Base-by-base conservation (phyloP, 352 stramenopile genomes). In the Phytophthora aleatoria region DNA sequence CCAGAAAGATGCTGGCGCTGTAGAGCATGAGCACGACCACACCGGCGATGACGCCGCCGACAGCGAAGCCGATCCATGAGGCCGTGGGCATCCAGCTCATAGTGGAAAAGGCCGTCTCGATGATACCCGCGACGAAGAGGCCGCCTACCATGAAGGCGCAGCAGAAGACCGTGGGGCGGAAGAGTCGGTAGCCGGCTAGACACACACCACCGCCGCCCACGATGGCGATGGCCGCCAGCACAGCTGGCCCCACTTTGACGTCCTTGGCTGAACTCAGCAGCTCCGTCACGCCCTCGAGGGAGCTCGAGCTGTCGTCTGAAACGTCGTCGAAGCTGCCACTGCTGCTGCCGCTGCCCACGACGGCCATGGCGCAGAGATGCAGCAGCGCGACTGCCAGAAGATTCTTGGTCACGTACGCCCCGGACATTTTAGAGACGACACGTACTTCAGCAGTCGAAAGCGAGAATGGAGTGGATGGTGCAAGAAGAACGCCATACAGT, bases 81-180 rank as follows among this genome's bases (percentile, higher is more conserved):
- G 79, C 81, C 0, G 75, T 79, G 8, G 70, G 66, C 57, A 86
- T 77, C 77, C 81, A 90, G 20, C 41, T 64, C 63, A 85, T 36
- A 50, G 57, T 69, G 36, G 61, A 50, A 52, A 90, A 90, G 13
- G 77, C 69, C 3, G 62, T 62, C n/a, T 87, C 85, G 11, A 89
- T 48, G n/a, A 92, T 61, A 2, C 76, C 73, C 1, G 78, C 68
- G 3, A 87, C 72, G 33, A 88, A 80, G 50, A 94, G 70, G 8
- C 83, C 84, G n/a, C 82, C 84, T 3, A 89, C 50, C 27, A 89
- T 74, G 47, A 95, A 95, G 35, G 76, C 84, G 56, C 74, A 91
- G 53, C 79, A 75, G 44, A 93, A 84, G 20, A 88, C 79, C 0
- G 79, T 83, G 3, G 74, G 77, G 8, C 81, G 84, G 55, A 89